Percentiles rank a stretch among this genome's conserved stretches.
Conservation (phyloP, 2,329 filamentous ascomycete species). For the Pseudopyrenochaeta lycopersici region DNA sequence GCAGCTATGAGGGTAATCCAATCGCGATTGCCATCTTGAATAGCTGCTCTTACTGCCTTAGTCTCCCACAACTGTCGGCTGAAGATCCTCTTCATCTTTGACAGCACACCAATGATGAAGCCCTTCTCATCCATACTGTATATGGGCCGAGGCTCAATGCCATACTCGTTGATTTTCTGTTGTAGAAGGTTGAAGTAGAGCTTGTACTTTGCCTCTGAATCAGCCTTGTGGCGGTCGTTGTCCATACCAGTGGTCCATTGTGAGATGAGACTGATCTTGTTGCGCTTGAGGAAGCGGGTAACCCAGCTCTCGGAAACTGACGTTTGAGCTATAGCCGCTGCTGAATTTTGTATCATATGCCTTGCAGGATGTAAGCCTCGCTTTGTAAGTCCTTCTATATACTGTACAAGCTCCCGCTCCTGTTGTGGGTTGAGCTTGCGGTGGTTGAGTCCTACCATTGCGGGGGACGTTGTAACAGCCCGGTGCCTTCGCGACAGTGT, state of each 20-base stretch:
- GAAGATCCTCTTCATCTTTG: constrained; percentile 7
- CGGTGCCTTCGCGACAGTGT: too few species aligned
- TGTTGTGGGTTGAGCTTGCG: constrained; percentile 2
- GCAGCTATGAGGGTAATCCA: constrained; percentile 2
- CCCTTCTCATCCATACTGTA: constrained; percentile 1
- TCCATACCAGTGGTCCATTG: constrained; percentile 13
- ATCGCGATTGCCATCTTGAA: constrained; percentile 4
- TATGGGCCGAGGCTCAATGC: constrained; percentile 5
- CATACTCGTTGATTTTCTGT: constrained; percentile 5
- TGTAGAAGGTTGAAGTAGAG: constrained; percentile 16
- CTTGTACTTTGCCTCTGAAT: constrained; percentile 10
- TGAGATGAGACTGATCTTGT: constrained; percentile 5
- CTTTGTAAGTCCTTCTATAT: constrained; percentile 17
- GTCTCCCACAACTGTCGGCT: background rate
- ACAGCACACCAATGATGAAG: too few species aligned
- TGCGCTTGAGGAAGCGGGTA: constrained; percentile 13
- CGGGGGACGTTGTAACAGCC: background rate
- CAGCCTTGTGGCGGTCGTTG: constrained; percentile 12
- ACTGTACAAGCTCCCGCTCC: constrained; percentile 17
- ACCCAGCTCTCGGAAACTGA: constrained; percentile 11
- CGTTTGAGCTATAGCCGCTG: constrained; percentile 1
- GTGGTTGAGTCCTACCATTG: background rate
- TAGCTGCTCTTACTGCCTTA: background rate
- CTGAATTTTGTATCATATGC: constrained; percentile 19
- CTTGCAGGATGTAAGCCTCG: constrained; percentile 15